Conservation (phyloP, 2,329 filamentous ascomycete species). For the Biscogniauxia sp. region DNA sequence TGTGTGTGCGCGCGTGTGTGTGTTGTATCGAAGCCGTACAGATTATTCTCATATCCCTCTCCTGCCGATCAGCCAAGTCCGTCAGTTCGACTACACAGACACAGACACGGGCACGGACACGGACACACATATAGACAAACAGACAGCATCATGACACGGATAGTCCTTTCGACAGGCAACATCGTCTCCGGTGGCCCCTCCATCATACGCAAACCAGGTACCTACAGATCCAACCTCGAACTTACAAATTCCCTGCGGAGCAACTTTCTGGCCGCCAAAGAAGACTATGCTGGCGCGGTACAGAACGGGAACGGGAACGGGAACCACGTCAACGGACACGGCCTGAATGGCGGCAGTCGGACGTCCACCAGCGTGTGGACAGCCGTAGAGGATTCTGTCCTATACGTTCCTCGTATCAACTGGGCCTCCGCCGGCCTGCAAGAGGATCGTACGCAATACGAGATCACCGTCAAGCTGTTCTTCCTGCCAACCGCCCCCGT, state of each 20-base stretch:
- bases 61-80: background rate
- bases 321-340: slow-evolving; percentile 18
- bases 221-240: slow-evolving; percentile 87
- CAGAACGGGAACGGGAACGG: slow-evolving; percentile 21
- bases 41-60: background rate
- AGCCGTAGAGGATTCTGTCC: slow-evolving; percentile 52
- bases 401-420: slow-evolving; percentile 78
- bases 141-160: slow-evolving; percentile 30
- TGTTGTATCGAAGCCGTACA: background rate
- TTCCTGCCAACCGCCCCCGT: slow-evolving; percentile 73
- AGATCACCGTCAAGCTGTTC: slow-evolving; percentile 95
- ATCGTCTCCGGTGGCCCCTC: slow-evolving; percentile 82
- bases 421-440: slow-evolving; percentile 68
- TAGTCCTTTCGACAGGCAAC: slow-evolving; percentile 49
- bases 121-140: too few species aligned
- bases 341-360: slow-evolving; percentile 13
- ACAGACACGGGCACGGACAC: too few species aligned
- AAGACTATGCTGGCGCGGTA: slow-evolving; percentile 48
- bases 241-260: slow-evolving; percentile 82
- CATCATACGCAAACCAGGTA: slow-evolving; percentile 74
- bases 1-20: background rate
- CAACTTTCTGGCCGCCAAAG: slow-evolving; percentile 75
- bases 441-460: slow-evolving; percentile 82
- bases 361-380: slow-evolving; percentile 63
- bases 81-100: too few species aligned